Percentiles rank a stretch among this genome's conserved stretches.
phyloP scores from a whole-genome alignment of 176 grass and related monocot species.

The Canna indica region DNA sequence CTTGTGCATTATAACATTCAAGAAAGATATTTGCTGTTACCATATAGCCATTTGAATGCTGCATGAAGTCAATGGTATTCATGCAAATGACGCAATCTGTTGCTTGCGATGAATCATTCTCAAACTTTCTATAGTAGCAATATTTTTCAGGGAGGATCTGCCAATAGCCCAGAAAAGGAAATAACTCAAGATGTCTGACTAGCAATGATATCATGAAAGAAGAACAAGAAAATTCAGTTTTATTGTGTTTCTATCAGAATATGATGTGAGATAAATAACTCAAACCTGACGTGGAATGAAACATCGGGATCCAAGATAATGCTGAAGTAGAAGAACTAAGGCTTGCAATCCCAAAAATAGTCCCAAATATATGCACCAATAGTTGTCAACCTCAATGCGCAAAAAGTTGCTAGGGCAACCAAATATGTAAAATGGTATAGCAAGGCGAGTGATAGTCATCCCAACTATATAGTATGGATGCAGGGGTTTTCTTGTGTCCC shows the following conservation, averaged over 20 bases:
- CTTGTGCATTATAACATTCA: too few relatives aligned
- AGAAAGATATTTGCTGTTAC: neutral
- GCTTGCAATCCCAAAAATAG: slow-evolving; percentile 70
- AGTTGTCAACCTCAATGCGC: slow-evolving; percentile 58
- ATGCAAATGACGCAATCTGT: slow-evolving; percentile 20
- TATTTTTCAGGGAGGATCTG: slow-evolving; percentile 23
- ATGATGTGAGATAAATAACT: slow-evolving; percentile 9
- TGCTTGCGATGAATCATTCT: slow-evolving; percentile 5
- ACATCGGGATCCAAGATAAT: slow-evolving; percentile 93
- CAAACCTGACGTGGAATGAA: slow-evolving; percentile 95
- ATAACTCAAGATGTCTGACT: neutral
- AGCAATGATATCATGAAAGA: neutral
- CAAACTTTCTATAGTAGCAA: slow-evolving; percentile 15
- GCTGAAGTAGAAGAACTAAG: slow-evolving; percentile 69
- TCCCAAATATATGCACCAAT: slow-evolving; percentile 72
- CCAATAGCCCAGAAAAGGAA: neutral
- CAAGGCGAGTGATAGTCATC: slow-evolving; percentile 76
- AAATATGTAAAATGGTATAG: slow-evolving; percentile 88
- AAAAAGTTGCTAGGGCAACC: slow-evolving; percentile 95
- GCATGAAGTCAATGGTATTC: slow-evolving; percentile 7
- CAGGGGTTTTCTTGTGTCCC: slow-evolving; percentile 91
- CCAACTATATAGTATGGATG: slow-evolving; percentile 93
- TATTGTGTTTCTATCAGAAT: neutral
- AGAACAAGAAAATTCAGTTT: neutral
- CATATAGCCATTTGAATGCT: slow-evolving; percentile 12